Percentiles rank a stretch among this genome's conserved stretches.
phyloP scores from a whole-genome alignment of 768 basidiomycete species.

The Phaeolepiota aurea region DNA sequence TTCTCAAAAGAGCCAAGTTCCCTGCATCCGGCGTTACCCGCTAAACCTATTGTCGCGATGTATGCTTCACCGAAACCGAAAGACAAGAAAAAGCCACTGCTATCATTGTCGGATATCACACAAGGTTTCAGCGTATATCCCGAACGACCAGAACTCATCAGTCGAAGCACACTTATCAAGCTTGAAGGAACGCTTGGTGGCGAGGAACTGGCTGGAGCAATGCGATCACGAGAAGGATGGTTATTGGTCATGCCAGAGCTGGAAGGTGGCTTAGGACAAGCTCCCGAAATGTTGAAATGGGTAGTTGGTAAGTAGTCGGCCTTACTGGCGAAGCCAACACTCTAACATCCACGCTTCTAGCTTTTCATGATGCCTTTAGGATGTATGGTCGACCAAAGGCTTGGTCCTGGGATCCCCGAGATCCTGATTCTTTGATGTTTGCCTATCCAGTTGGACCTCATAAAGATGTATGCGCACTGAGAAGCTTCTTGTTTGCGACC shows the following conservation, averaged over 20 bases:
- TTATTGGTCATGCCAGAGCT: conserved; percentile 86
- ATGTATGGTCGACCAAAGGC: conserved; percentile 82
- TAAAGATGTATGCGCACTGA: conserved; percentile 49
- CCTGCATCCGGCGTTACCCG: conserved; percentile 16
- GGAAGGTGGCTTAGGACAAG: conserved; percentile 50
- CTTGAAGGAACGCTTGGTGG: conserved; percentile 79
- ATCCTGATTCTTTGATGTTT: conserved; percentile 82
- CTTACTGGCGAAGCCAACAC: background rate
- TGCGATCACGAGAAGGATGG: conserved; percentile 77
- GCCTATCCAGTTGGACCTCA: conserved; percentile 84
- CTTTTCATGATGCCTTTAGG: conserved; percentile 77
- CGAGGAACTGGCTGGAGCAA: conserved; percentile 56
- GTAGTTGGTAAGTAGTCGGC: conserved; percentile 55
- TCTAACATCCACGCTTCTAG: conserved; percentile 24
- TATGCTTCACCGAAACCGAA: conserved; percentile 59
- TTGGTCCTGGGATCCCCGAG: conserved; percentile 88
- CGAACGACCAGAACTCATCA: conserved; percentile 89
- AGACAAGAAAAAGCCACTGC: conserved; percentile 62
- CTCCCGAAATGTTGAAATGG: conserved; percentile 88
- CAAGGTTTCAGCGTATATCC: conserved; percentile 96
- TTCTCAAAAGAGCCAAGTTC: conserved; percentile 43
- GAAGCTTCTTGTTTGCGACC: background rate
- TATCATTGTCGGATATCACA: conserved; percentile 62
- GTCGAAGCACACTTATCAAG: conserved; percentile 84
- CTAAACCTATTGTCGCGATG: conserved; percentile 42